Conservation (phyloP, 345 rosid genomes). For the Boechera stricta region DNA sequence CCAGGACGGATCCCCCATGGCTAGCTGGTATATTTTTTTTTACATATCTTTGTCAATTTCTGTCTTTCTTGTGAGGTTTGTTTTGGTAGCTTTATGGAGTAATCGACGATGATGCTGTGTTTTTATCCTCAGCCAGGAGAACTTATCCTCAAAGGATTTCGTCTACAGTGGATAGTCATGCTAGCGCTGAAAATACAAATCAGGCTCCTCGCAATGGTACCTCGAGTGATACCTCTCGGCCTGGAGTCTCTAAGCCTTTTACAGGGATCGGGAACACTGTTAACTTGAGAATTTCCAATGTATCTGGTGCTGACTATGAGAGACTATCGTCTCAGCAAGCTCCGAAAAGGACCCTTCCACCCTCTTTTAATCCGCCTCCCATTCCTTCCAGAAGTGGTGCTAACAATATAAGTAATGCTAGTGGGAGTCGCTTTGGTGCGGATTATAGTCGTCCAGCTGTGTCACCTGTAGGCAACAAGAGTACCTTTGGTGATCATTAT, state of each 20-base stretch:
- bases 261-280: conserved; percentile 52
- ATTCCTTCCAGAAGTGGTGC: conserved; percentile 36
- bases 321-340: conserved; percentile 68
- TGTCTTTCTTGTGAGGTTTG: background rate
- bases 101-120: background rate
- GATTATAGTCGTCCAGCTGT: conserved; percentile 43
- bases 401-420: conserved; percentile 40
- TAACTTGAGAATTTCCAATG: conserved; percentile 61
- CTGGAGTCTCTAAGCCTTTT: too few relatives aligned
- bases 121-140: conserved; percentile 18
- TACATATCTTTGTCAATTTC: background rate
- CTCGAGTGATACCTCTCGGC: too few relatives aligned
- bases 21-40: conserved; percentile 23
- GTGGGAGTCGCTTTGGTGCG: conserved; percentile 47
- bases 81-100: conserved; percentile 21
- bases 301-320: conserved; percentile 55
- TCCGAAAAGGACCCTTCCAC: conserved; percentile 71
- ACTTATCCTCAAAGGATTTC: background rate
- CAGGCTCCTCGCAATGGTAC: too few relatives aligned
- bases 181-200: too few relatives aligned
- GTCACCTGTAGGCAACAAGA: conserved; percentile 27
- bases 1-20: conserved; percentile 41
- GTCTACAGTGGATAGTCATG: conserved; percentile 2
- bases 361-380: conserved; percentile 48
- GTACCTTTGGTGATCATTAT: conserved; percentile 51